These are phyloP conservation scores for Haematococcus sp. DNA, from an alignment of 139 green algal genomes.

Conservation along the genomic window DNA sequence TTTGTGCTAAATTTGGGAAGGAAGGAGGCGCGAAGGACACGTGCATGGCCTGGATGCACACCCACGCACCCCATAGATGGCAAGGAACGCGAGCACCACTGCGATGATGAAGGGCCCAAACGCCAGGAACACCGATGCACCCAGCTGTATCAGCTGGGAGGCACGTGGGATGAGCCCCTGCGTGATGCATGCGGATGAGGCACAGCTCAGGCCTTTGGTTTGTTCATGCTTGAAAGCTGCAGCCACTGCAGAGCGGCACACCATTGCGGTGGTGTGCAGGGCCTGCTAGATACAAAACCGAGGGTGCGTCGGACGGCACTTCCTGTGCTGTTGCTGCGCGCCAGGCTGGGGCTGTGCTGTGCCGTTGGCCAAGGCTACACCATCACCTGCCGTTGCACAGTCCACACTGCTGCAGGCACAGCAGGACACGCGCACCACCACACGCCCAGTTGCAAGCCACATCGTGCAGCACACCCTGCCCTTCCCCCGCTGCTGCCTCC, in stretches of 20 bases:
- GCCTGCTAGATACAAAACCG: not conserved
- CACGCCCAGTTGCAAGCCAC: no score
- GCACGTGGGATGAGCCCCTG: conserved; percentile 63
- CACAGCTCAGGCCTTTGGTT: no score
- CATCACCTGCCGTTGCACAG: no score
- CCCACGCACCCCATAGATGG: conserved; percentile 27
- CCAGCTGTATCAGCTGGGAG: conserved; percentile 60
- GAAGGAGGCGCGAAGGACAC: no score
- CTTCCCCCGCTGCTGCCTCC: no score
- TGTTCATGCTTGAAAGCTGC: not conserved
- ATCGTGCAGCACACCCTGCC: no score
- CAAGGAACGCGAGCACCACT: conserved; percentile 31
- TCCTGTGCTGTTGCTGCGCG: not conserved
- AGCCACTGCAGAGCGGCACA: not conserved
- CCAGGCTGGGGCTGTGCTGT: no score
- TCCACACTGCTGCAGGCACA: no score
- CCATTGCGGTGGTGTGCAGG: not conserved
- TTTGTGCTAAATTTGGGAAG: no score
- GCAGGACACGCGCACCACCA: no score
- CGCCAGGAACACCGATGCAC: conserved; percentile 53
- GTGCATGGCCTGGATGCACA: no score
- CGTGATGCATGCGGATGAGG: not conserved
- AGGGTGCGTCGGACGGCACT: not conserved
- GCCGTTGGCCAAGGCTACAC: no score
- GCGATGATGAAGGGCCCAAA: conserved; percentile 62